Base-by-base conservation (phyloP, 2,329 filamentous ascomycete genomes). In the Epichloe hybrida region DNA sequence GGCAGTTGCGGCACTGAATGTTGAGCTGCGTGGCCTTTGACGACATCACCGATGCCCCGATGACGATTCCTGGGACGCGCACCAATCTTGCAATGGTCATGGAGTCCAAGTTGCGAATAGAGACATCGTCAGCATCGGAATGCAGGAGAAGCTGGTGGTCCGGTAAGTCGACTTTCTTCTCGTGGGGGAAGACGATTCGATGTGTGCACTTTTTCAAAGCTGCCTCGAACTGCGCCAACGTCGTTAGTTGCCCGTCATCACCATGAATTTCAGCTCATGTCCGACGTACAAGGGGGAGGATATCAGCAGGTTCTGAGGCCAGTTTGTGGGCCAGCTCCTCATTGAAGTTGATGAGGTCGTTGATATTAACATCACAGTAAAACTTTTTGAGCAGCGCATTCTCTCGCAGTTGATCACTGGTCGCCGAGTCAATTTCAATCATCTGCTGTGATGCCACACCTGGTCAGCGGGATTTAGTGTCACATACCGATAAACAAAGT, bases 121-220 rank as follows among this genome's bases (percentile, higher is more conserved):
- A 93, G 34, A 90, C 88, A 65, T 94, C 83, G 49, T 91, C 84
- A 56, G 89, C 89, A 52, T 83, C 87, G 48, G 93, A 97, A 69
- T 97, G 90, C 46, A 98, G 81, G 51, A 98, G 85, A 34, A 98
- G 81, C 68, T 98, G 93, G 66, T 97, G 91, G 60, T 94, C 83
- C 3, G 91, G 93, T 50, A 97, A 79, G 51, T 79, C 70, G 63
- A 83, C 76, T 51, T 79, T 74, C 46, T 74, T 67, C 43, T 83
- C 75, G 63, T 86, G 76, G 37, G 37, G 90, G 64, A 89, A 95
- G 54, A 98, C 84, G 62, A 98, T 96, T 60, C 87, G 82, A 61
- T 93, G 87, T 31, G 91, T 95, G 69, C 91, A 97, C 68, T 85
- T 86, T 66, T 87, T 89, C 48, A 98, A 73, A 3, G 91, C 94